Evolutionary conservation across 495 filamentous ascomycete genomes (phyloP), one percentile per base, ranked within the genome.

Genomic region (Trichoderma virens): DNA sequence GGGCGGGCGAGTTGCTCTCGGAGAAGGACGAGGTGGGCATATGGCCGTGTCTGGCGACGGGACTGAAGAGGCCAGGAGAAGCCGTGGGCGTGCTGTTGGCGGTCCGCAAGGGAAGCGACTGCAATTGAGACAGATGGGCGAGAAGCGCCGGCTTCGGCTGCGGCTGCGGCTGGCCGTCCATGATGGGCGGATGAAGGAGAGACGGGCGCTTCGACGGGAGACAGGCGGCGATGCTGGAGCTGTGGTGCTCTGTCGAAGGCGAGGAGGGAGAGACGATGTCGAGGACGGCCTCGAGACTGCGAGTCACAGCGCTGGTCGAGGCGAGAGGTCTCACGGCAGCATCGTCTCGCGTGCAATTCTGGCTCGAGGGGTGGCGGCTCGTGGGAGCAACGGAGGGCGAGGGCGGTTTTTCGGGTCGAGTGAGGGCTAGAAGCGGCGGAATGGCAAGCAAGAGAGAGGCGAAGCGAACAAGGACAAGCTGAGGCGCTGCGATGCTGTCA

Each of bases 11-110:
- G 71, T 69, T 83, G 75, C 39, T 78, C 75, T 68, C 77, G 77
- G 67, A 82, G 67, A 39, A 77, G 67, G 72, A 68, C 47, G 76
- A 73, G n/a, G 65, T 62, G 32, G 66, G 70, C 54, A 75, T 71
- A 56, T 62, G 66, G 74, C 70, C 71, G 70, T 69, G 82, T 72
- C 65, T 71, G 67, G 63, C 76, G 65, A 71, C 72, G 59, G 84
- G 81, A 66, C 78, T 84, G 71, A 88, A 90, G 11, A 90, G 80
- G 5, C 88, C 86, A 1, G 87, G 87, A 65, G 86, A 88, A 43
- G 86, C 86, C 13, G 85, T 70, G 14, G 88, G 87, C 1, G 87
- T 90, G 70, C 87, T 90, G 59, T 78, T 85, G 35, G 83, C 82
- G 0, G 85, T 89, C 62, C 79, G 72, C 31, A 64, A 51, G 25